Base-by-base conservation (phyloP, 805 yeast genomes). In the Candida coquimbonensis region DNA sequence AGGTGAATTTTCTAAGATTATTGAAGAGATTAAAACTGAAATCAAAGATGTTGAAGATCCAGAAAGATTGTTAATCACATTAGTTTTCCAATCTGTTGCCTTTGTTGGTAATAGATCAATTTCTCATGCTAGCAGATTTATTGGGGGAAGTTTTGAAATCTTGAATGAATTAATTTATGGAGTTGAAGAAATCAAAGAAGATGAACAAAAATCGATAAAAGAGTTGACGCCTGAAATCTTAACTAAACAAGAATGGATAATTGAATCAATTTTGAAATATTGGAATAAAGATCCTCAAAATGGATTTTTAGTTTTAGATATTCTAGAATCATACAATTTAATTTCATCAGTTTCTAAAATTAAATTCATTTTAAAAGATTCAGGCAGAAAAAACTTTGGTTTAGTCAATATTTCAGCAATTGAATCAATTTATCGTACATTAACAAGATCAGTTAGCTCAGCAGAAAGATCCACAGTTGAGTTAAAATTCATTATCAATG, bases 91-190 rank as follows among this genome's bases (percentile, higher is more conserved):
- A 57, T 72, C 83, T 0, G 73, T 87, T 43, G 84, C 91, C 39
- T 81, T 81, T 53, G 81, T 88, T 47, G 97, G 98, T 13, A 83
- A 88, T 40, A 76, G 97, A 60, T 90, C 97, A 0, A 74, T 90
- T 38, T 87, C 91, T 0, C 89, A 84, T 56, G 81, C 83, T 35
- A 77, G 76, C 49, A 77, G 75, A 37, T 78, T 77, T 66, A 67
- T 81, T 39, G 65, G 61, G 32, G 70, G 69, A 36, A 57, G 73
- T 7, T 55, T 57, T 19, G 64, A 61, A 13, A 64, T 69, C 14
- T 55, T 80, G 38, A 58, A 59, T 44, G 58, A 56, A n/a, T 44
- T 66, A 17, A 54, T 63, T 21, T 45, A 38, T 27, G 44, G 44
- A 2, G 7, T 11, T 7, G 27, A 25, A 25, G 33, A 9, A 7